phyloP scores from a whole-genome alignment of 495 filamentous ascomycete species.

The Friedmanniomyces simplex region DNA sequence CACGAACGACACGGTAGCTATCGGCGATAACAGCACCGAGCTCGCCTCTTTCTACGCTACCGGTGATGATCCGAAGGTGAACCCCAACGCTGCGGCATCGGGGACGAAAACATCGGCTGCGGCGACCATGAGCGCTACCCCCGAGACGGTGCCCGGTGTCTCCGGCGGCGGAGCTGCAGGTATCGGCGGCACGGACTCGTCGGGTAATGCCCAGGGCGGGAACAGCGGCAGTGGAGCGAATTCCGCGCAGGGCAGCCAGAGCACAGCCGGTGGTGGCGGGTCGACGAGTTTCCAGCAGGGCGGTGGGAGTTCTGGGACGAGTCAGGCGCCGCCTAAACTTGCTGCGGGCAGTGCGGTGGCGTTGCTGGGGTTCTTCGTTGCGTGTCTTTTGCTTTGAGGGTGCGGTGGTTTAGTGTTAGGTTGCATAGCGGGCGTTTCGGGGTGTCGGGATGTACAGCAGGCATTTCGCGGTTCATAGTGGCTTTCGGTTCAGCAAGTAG shows the following conservation, averaged over 20 bases:
- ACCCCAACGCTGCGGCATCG: constrained; percentile 19
- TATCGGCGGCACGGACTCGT: background rate
- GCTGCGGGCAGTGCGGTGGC: constrained; percentile 17
- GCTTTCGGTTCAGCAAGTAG: too few species aligned
- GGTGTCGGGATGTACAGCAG: background rate
- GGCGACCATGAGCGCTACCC: constrained; percentile 10
- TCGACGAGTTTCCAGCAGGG: constrained; percentile 12
- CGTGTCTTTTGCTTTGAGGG: constrained; percentile 18
- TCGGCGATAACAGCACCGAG: constrained; percentile 64
- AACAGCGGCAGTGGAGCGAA: background rate
- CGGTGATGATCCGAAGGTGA: constrained; percentile 38
- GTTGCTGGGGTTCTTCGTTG: constrained; percentile 20
- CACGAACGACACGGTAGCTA: constrained; percentile 63
- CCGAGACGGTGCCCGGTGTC: constrained; percentile 31
- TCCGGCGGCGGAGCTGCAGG: constrained; percentile 21
- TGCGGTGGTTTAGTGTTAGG: background rate
- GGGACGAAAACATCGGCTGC: background rate
- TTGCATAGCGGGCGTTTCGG: constrained; percentile 7
- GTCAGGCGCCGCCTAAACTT: constrained; percentile 15
- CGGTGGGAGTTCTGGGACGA: constrained; percentile 5
- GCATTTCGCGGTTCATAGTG: background rate
- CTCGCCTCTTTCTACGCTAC: constrained; percentile 69
- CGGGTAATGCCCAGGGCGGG: background rate
- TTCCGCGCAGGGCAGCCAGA: background rate
- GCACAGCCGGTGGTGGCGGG: background rate